Conservation (phyloP, 2,329 filamentous ascomycete genomes). For the Hypoxylon sp. region DNA sequence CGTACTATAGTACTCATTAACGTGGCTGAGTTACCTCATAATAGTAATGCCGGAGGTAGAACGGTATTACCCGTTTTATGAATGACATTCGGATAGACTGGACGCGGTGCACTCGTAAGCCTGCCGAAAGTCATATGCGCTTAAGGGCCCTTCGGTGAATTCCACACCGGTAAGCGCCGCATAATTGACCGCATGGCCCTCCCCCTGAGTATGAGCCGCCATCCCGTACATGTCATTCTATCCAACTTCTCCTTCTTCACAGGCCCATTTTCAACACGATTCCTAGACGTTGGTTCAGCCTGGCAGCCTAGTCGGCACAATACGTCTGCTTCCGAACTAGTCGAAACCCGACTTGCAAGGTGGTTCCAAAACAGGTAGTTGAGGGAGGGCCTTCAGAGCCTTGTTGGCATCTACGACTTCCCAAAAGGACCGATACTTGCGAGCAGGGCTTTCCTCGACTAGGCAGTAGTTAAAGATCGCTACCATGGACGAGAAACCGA, state of each 20-base stretch:
- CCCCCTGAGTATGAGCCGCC: conserved; percentile 8
- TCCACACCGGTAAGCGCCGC: conserved; percentile 34
- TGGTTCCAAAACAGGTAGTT: conserved; percentile 31
- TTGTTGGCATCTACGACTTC: conserved; percentile 27
- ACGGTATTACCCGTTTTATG: background rate
- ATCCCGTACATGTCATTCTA: conserved; percentile 9
- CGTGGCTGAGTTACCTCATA: too few relatives aligned
- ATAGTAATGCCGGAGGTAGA: background rate
- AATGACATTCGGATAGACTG: conserved; percentile 8
- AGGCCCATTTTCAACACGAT: conserved; percentile 14
- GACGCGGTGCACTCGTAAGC: conserved; percentile 22
- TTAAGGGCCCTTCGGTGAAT: conserved; percentile 25
- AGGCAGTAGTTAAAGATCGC: conserved; percentile 29
- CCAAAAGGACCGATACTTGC: conserved; percentile 38
- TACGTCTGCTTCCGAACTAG: conserved; percentile 31
- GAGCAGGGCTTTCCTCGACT: conserved; percentile 32
- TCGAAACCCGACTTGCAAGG: conserved; percentile 16
- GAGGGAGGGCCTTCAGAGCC: conserved; percentile 20
- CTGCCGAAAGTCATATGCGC: background rate
- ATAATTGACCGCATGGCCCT: conserved; percentile 8
- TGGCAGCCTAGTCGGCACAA: conserved; percentile 2
- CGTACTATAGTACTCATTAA: too few relatives aligned
- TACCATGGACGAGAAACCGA: conserved; percentile 33
- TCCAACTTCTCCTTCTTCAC: conserved; percentile 11
- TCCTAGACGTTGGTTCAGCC: conserved; percentile 4